phyloP scores from a whole-genome alignment of 805 yeast species.

The Cephaloascus albidus region DNA sequence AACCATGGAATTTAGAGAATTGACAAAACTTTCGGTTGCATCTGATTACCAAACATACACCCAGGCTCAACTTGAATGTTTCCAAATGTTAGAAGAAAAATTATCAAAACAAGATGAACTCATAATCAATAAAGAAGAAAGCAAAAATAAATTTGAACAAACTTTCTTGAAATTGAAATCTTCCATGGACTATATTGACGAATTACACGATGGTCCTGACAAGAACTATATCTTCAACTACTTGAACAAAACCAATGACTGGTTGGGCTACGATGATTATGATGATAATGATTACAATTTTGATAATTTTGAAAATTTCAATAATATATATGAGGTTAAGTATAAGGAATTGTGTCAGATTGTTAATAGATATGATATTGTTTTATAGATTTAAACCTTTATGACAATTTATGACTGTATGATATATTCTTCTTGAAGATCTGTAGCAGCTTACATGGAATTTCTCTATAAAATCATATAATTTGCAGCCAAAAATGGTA shows the following conservation, averaged over 20 bases:
- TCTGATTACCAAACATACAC: neutral
- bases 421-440: too few relatives aligned
- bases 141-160: neutral
- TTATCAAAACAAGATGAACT: neutral
- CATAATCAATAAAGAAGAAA: neutral
- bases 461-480: too few relatives aligned
- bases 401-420: too few relatives aligned
- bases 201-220: neutral
- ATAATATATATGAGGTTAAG: neutral
- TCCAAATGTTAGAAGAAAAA: neutral
- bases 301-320: neutral
- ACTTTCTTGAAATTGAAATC: neutral
- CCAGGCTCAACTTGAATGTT: neutral
- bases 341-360: neutral
- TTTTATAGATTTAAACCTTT: too few relatives aligned
- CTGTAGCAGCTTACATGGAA: too few relatives aligned
- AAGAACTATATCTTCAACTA: neutral
- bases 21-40: neutral
- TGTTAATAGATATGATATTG: neutral
- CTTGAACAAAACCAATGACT: neutral
- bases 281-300: neutral
- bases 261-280: neutral
- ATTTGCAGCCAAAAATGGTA: too few relatives aligned
- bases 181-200: neutral
- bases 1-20: neutral